Conservation (phyloP, 2,329 filamentous ascomycete genomes). For the Curvularia sp. region DNA sequence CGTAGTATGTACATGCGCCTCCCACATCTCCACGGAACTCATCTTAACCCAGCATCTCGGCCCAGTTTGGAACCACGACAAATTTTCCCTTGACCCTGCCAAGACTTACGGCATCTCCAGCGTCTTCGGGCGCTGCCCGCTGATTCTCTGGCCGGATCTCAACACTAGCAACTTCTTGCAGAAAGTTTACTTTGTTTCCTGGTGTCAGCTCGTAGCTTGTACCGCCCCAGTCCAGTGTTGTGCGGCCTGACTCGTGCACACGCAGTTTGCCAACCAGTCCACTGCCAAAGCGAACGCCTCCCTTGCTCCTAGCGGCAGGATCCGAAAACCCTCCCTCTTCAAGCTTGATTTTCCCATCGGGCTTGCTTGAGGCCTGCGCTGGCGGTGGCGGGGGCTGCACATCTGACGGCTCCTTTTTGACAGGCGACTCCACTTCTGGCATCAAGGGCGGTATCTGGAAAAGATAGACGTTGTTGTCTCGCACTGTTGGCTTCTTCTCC, state of each 20-base stretch:
- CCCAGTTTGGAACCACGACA: constrained; percentile 68
- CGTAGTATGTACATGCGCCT: no score
- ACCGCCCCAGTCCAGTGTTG: constrained; percentile 69
- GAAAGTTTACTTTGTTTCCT: constrained; percentile 63
- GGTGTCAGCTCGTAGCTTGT: constrained; percentile 64
- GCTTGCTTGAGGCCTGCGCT: constrained; percentile 22
- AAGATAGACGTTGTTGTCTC: constrained; percentile 65
- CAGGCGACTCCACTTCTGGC: constrained; percentile 59
- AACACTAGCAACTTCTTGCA: constrained; percentile 64
- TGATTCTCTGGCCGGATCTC: constrained; percentile 44
- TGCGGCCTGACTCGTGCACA: constrained; percentile 66
- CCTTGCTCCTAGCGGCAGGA: constrained; percentile 18
- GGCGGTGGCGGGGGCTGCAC: constrained; percentile 18
- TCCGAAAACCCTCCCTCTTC: constrained; percentile 40
- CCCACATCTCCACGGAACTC: neutral
- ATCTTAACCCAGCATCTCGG: constrained; percentile 54
- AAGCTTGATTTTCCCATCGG: constrained; percentile 39
- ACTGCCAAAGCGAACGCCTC: constrained; percentile 53
- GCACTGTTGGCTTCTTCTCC: constrained; percentile 36
- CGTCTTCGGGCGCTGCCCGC: constrained; percentile 44
- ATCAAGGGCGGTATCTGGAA: constrained; percentile 70
- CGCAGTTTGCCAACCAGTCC: constrained; percentile 67
- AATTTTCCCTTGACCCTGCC: constrained; percentile 70
- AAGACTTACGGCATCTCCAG: constrained; percentile 61
- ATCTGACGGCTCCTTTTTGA: constrained; percentile 41